phyloP scores from a whole-genome alignment of 805 yeast species.

The Debaryomyces tyrocola region DNA sequence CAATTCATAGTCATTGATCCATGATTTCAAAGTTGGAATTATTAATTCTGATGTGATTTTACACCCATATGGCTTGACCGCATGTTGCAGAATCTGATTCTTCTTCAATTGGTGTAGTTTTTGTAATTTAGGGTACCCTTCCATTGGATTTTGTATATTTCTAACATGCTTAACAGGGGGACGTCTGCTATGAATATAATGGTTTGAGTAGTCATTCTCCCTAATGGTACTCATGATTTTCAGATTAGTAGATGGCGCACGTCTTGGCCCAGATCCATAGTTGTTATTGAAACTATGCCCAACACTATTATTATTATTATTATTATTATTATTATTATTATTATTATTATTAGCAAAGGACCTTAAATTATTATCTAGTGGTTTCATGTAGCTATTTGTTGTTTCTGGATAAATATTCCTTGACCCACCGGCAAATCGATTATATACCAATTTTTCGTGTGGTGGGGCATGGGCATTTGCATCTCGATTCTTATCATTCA shows the following conservation, averaged over 20 bases:
- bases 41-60: conserved; percentile 54
- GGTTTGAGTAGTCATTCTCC: conserved; percentile 74
- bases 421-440: conserved; percentile 1
- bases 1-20: conserved; percentile 59
- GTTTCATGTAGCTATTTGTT: background rate
- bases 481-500: background rate
- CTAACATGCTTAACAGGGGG: conserved; percentile 65
- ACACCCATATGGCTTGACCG: conserved; percentile 67
- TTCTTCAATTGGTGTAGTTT: conserved; percentile 64
- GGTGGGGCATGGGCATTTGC: too few species aligned
- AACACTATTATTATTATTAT: background rate
- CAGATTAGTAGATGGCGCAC: background rate
- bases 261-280: background rate
- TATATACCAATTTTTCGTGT: conserved; percentile 1
- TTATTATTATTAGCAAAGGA: background rate
- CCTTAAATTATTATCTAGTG: background rate
- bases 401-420: conserved; percentile 1
- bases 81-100: conserved; percentile 51
- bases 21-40: conserved; percentile 53
- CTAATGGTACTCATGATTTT: conserved; percentile 6
- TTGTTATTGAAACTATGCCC: background rate
- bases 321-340: background rate
- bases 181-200: conserved; percentile 61
- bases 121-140: conserved; percentile 85
- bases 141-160: conserved; percentile 65